phyloP scores from a whole-genome alignment of 2,329 filamentous ascomycete species.

The Neurospora sp. region DNA sequence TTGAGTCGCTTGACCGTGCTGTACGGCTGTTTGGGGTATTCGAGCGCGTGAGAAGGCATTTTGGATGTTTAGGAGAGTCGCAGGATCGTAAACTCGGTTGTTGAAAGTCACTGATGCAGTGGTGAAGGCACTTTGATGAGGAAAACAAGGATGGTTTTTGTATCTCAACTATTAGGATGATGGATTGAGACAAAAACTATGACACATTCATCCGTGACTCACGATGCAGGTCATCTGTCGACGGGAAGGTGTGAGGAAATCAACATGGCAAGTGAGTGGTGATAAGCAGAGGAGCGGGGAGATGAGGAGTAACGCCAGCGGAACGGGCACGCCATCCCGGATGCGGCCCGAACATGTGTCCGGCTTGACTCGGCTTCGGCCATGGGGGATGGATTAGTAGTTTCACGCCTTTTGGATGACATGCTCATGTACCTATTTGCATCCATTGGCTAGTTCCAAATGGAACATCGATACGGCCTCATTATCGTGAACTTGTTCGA shows the following conservation, averaged over 20 bases:
- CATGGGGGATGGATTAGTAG: neutral
- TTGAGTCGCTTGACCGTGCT: conserved; percentile 61
- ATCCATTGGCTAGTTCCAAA: too few species aligned
- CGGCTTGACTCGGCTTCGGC: neutral
- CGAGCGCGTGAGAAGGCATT: conserved; percentile 35
- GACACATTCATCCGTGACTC: neutral
- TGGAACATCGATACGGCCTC: too few species aligned
- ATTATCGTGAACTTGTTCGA: too few species aligned
- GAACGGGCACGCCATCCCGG: neutral
- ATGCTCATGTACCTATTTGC: neutral
- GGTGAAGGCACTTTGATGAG: too few species aligned
- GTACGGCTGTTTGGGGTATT: conserved; percentile 53
- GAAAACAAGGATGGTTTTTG: too few species aligned
- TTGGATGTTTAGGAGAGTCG: conserved; percentile 9
- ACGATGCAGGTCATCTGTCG: neutral
- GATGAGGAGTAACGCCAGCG: neutral
- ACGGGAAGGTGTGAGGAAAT: neutral
- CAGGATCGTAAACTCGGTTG: too few species aligned
- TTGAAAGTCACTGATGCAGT: too few species aligned
- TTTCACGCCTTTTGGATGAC: neutral
- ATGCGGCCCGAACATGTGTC: neutral
- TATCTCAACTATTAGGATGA: too few species aligned
- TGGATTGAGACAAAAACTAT: neutral
- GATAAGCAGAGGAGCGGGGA: neutral
- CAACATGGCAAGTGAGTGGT: neutral